Conservation (phyloP, 768 basidiomycete genomes). For the Suillus americanus region DNA sequence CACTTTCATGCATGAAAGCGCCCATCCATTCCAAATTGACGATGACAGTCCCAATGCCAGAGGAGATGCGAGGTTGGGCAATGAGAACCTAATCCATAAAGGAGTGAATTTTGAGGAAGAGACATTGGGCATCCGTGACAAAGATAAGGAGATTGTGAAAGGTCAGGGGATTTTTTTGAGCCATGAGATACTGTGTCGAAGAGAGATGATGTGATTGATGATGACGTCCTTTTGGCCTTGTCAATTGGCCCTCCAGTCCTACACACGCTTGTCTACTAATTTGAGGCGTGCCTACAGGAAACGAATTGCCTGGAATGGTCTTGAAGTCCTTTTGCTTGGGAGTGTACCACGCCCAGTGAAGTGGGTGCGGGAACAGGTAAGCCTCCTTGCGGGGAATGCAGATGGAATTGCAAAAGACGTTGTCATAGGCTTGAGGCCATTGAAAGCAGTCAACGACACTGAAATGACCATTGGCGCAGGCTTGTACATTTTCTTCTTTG, state of each 20-base stretch:
- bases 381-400: background rate
- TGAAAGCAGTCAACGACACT: background rate
- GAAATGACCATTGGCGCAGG: background rate
- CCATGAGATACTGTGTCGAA: background rate
- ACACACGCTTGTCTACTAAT: background rate
- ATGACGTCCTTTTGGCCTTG: background rate
- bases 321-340: background rate
- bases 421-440: background rate
- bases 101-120: background rate
- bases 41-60: background rate
- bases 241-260: background rate
- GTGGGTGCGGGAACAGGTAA: background rate
- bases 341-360: slow-evolving; percentile 5
- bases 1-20: background rate
- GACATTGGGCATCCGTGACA: background rate
- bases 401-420: background rate
- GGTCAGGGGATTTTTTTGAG: background rate
- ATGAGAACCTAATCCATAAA: background rate
- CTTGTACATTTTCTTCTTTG: background rate
- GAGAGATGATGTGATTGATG: background rate
- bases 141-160: background rate
- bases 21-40: background rate
- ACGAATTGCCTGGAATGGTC: background rate
- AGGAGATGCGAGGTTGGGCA: background rate
- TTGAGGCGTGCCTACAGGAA: background rate